phyloP scores from a whole-genome alignment of 2,329 filamentous ascomycete species.

The Tolypocladium album region DNA sequence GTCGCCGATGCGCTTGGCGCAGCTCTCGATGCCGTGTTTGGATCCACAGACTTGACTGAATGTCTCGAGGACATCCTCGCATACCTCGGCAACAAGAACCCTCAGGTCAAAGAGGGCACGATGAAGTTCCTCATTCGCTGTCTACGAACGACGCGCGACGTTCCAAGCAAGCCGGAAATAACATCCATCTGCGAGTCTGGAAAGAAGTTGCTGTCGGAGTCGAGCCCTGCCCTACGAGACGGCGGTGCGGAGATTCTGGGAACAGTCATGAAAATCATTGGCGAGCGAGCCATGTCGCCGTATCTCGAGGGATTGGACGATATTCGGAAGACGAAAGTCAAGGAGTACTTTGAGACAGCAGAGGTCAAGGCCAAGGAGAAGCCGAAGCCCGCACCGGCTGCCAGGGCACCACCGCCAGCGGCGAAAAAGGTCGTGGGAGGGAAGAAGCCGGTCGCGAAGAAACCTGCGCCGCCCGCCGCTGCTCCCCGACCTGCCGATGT shows the following conservation, averaged over 20 bases:
- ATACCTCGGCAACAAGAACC: slow-evolving; percentile 87
- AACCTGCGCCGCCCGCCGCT: slow-evolving; percentile 29
- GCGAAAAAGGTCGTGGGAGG: slow-evolving; percentile 37
- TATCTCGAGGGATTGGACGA: slow-evolving; percentile 90
- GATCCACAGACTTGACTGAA: slow-evolving; percentile 62
- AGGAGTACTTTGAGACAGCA: slow-evolving; percentile 70
- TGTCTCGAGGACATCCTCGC: slow-evolving; percentile 85
- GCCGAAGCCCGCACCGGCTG: slow-evolving; percentile 67
- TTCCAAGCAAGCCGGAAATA: slow-evolving; percentile 76
- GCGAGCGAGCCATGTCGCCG: slow-evolving; percentile 88
- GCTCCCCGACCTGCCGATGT: slow-evolving; percentile 30
- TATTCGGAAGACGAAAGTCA: slow-evolving; percentile 90
- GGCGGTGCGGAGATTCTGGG: slow-evolving; percentile 88
- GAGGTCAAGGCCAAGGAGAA: slow-evolving; percentile 48
- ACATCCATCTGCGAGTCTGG: slow-evolving; percentile 75
- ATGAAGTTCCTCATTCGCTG: slow-evolving; percentile 88
- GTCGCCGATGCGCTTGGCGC: slow-evolving; percentile 81
- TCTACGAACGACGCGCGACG: slow-evolving; percentile 70
- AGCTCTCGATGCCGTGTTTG: slow-evolving; percentile 64
- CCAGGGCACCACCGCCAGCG: slow-evolving; percentile 34
- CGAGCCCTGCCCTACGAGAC: slow-evolving; percentile 72
- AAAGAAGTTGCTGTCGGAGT: slow-evolving; percentile 85
- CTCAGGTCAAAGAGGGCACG: slow-evolving; percentile 91
- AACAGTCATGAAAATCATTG: slow-evolving; percentile 97
- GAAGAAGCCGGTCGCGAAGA: slow-evolving; percentile 32